Base-by-base conservation (phyloP, 805 yeast genomes). In the Myxozyma neotropica region DNA sequence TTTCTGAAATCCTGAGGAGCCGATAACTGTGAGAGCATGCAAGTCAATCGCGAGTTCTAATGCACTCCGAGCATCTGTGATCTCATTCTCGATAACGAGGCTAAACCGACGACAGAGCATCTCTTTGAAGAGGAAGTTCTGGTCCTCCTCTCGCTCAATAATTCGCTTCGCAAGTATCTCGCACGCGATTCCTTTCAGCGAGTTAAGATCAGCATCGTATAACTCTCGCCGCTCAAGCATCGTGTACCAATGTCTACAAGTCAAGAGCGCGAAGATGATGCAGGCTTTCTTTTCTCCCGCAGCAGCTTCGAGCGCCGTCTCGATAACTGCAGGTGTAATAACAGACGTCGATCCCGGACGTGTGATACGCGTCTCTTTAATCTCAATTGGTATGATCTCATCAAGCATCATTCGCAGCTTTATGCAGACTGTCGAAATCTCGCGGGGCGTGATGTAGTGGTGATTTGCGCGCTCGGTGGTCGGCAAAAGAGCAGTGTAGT, bases 1-100 rank as follows among this genome's bases (percentile, higher is more conserved):
- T 55, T 96, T 76, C 73, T 90, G 96, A 72, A 83, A 90, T 0
- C 96, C 96, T 7, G 86, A 76, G 0, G 95, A 83, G 1, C 90
- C 85, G 67, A 91, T 88, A 17, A 89, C 85, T 23, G 80, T 79
- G 7, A 92, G 85, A 10, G 88, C 82, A 67, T 90, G 96, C 82
- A 85, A 82, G 70, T 90, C 96, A 27, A 88, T 90, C 0, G 96
- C 96, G 68, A 89, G 72, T 71, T 90, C 97, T 63, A 90, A 74
- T 0, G 91, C 96, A 73, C 83, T 86, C n/a, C 80, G 74, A 0
- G 96, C 93, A 3, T 71, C 77, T 0, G 84, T 73, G 65, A 86
- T 91, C 29, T 71, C 78, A 66, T 84, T 81, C 49, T 87, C 77
- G 21, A 49, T 10, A 64, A 81, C 82, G 65, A 89, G 84, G 26